phyloP scores from a whole-genome alignment of 2,329 filamentous ascomycete species.

The Calonectria fujianensis region DNA sequence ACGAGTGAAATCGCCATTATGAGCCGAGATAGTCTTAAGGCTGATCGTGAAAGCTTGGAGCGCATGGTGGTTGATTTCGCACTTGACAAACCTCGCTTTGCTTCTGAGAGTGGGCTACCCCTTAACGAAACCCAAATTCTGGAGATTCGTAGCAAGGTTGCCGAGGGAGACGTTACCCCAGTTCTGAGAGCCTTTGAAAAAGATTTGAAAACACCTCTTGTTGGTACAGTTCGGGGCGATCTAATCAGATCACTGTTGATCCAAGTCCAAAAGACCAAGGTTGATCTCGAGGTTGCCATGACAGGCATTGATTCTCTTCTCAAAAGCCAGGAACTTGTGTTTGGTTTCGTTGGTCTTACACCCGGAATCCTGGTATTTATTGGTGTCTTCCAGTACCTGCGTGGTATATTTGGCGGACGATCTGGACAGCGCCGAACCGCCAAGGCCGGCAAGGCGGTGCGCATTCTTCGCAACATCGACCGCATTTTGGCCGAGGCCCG shows the following conservation, averaged over 20 bases:
- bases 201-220: conserved; percentile 87
- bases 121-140: conserved; percentile 82
- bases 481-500: conserved; percentile 82
- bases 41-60: conserved; percentile 93
- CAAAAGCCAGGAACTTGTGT: conserved; percentile 97
- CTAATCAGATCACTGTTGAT: conserved; percentile 93
- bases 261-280: conserved; percentile 99
- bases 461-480: conserved; percentile 91
- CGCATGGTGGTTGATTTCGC: conserved; percentile 99
- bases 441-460: conserved; percentile 81
- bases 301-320: conserved; percentile 95
- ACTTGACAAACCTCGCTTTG: conserved; percentile 83
- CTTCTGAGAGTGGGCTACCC: conserved; percentile 65
- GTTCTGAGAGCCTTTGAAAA: conserved; percentile 94
- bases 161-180: conserved; percentile 93
- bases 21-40: conserved; percentile 92
- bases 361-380: conserved; percentile 93
- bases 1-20: conserved; percentile 97
- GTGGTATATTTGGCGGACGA: conserved; percentile 80
- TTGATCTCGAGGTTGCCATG: conserved; percentile 97
- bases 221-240: conserved; percentile 89
- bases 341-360: conserved; percentile 96
- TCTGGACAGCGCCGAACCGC: conserved; percentile 79
- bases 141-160: conserved; percentile 85
- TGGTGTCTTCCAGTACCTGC: conserved; percentile 82